Conservation (phyloP, 768 basidiomycete species). For the Cystofilobasidium macerans region DNA sequence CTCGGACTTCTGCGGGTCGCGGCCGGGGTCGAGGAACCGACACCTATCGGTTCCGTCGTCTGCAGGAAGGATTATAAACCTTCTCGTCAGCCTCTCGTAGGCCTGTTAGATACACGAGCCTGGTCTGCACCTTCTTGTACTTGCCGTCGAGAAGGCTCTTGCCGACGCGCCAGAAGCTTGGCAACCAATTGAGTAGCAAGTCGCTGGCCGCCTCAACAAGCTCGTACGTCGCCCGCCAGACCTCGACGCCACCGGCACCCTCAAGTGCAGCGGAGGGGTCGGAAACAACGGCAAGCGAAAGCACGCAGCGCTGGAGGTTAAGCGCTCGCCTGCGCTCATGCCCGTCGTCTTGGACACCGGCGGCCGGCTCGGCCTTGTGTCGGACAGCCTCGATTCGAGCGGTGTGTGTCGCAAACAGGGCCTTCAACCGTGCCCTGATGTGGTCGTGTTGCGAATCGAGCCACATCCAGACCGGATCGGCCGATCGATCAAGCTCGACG, state of each 20-base stretch:
- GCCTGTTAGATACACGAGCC: too few relatives aligned
- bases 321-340: conserved; percentile 16
- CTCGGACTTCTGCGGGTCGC: conserved; percentile 64
- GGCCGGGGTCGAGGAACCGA: neutral
- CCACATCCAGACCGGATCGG: conserved; percentile 91
- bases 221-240: conserved; percentile 67
- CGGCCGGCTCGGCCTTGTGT: neutral
- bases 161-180: conserved; percentile 88
- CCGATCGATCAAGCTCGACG: conserved; percentile 68
- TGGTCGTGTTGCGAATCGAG: conserved; percentile 86
- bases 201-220: conserved; percentile 83
- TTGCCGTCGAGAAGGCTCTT: conserved; percentile 86
- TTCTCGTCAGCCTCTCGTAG: too few relatives aligned
- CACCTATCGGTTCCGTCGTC: neutral
- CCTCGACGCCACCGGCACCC: conserved; percentile 56
- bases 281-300: conserved; percentile 1
- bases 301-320: conserved; percentile 28
- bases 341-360: neutral
- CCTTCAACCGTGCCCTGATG: conserved; percentile 45
- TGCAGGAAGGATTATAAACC: neutral
- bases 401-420: neutral
- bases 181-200: conserved; percentile 66
- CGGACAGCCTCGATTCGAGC: neutral
- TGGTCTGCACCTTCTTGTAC: conserved; percentile 41
- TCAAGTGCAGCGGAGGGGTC: conserved; percentile 1